Conservation (phyloP, 129 eudicot species). For the Pittosporum tobira region DNA sequence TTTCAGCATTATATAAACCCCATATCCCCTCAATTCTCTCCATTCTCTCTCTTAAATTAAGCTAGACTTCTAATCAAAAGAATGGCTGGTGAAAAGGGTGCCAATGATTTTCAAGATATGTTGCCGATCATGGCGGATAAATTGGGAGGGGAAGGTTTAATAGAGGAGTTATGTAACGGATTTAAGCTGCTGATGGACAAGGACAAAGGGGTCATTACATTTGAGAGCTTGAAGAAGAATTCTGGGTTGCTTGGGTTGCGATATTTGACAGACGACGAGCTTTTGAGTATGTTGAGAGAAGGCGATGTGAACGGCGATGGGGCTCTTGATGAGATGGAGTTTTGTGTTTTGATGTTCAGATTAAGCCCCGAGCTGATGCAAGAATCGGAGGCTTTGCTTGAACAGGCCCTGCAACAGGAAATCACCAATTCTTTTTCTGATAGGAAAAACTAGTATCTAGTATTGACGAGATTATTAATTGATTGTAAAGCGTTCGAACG, state of each 20-base stretch:
- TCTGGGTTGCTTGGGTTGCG: constrained; percentile 37
- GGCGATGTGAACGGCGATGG: constrained; percentile 58
- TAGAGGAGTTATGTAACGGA: constrained; percentile 49
- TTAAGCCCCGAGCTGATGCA: constrained; percentile 55
- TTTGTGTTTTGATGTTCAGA: constrained; percentile 58
- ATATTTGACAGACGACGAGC: constrained; percentile 42
- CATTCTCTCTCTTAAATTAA: constrained; percentile 8
- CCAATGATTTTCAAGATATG: constrained; percentile 26
- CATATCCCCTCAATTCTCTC: background rate
- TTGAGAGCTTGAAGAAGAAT: constrained; percentile 54
- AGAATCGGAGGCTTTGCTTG: constrained; percentile 46
- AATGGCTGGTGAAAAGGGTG: constrained; percentile 14
- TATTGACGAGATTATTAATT: background rate
- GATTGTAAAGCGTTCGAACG: background rate
- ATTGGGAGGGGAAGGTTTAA: constrained; percentile 51
- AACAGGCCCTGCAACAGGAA: constrained; percentile 42
- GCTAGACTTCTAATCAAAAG: no score
- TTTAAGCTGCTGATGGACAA: constrained; percentile 39
- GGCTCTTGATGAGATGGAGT: constrained; percentile 50
- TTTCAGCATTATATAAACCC: no score
- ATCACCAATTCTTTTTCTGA: background rate
- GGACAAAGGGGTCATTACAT: constrained; percentile 39
- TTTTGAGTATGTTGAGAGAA: constrained; percentile 41
- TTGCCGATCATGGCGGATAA: constrained; percentile 38
- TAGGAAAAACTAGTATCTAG: background rate